Base-by-base conservation (phyloP, 1,139 yeast genomes). In the Taiozyma sp. region DNA sequence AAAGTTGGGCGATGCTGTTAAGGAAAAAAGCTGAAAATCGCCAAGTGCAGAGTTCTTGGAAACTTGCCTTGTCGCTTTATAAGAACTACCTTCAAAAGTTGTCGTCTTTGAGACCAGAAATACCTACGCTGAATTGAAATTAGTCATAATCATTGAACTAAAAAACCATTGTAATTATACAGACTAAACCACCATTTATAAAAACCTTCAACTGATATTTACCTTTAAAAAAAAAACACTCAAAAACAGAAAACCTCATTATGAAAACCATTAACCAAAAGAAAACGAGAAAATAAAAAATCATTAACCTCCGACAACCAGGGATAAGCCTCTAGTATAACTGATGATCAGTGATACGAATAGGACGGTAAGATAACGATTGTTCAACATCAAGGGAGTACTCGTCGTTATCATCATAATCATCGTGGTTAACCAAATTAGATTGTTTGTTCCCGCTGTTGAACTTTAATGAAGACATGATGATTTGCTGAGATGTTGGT, bases 301-400 rank as follows among this genome's bases (percentile, higher is more conserved):
- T 42, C 42, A 43, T 28, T 16, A 41, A 29, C 10, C 30, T 29
- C 30, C 30, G 7, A 24, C 26, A 5, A 24, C 6, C 26, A 24
- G 26, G 26, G 7, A 29, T 10, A 29, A 4, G 13, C 30, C 13
- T 11, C 39, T 30, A 47, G 24, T 30, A 40, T 7, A 41, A 40
- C 24, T 37, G 30, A 11, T 22, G 35, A 13, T 21, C 30, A 13
- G 39, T 32, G 6, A 34, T 29, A 28, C 19, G 24, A 26, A 54
- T 44, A 43, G 57, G 60, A 41, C 53, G 56, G 47, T 53, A 61
- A 13, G 58, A 50, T 40, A 56, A 35, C 22, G 56, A 53, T 46
- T 61, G 64, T 51, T 62, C 65, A 41, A 59, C 56, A 51, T 62
- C 65, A 39, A 62, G 43, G 6, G 62, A 57, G 48, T 43, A 62